These are phyloP conservation scores for Rhizophagus sp. DNA, from an alignment of 192 early-diverging fungal species.

Conservation along the genomic window DNA sequence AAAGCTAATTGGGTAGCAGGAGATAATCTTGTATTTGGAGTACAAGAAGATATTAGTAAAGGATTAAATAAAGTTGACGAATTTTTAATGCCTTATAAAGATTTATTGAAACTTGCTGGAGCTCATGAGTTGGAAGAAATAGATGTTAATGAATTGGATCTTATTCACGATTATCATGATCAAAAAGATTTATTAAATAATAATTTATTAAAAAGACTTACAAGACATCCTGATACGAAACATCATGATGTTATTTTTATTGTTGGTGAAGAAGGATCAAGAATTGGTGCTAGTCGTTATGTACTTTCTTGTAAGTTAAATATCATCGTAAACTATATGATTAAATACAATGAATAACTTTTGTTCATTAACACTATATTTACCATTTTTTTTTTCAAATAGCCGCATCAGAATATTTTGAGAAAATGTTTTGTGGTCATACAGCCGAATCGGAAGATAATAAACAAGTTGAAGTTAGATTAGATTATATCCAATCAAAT, in stretches of 20 bases:
- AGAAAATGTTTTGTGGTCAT: neutral
- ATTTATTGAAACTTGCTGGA: neutral
- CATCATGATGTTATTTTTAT: constrained; percentile 17
- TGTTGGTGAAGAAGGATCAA: neutral
- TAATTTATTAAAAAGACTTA: neutral
- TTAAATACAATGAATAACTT: too few species aligned
- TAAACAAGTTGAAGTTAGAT: neutral
- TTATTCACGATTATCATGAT: neutral
- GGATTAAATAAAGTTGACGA: neutral
- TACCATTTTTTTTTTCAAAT: neutral
- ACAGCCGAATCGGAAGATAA: neutral
- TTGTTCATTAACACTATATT: neutral
- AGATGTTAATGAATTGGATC: neutral
- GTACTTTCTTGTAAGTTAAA: constrained; percentile 3
- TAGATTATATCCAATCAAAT: neutral
- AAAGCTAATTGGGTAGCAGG: neutral
- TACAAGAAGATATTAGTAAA: neutral
- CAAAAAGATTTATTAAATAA: neutral
- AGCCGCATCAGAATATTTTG: neutral
- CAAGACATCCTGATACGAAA: neutral
- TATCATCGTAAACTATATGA: too few species aligned
- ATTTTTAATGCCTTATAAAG: neutral
- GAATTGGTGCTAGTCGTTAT: constrained; percentile 4
- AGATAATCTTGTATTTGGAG: neutral
- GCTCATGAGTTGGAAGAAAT: neutral